These are phyloP conservation scores for Nicotiana attenuata DNA, from an alignment of 257 asterid genomes.

Conservation along the genomic window DNA sequence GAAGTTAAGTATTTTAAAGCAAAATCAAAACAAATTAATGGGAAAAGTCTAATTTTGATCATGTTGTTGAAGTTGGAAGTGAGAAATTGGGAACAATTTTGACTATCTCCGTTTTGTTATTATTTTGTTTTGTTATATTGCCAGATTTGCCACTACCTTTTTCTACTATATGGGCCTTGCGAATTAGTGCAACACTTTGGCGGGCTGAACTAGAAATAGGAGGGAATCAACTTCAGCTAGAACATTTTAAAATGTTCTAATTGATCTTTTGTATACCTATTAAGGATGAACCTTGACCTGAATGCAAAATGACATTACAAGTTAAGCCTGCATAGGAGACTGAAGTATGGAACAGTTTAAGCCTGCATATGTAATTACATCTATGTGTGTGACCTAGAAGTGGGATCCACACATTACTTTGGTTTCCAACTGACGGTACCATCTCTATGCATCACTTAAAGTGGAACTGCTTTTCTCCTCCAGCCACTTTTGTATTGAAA, in stretches of 20 bases:
- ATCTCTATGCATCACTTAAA: background rate
- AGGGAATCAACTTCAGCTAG: conserved; percentile 2
- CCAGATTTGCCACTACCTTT: background rate
- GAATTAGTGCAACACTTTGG: background rate
- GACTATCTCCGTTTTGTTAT: background rate
- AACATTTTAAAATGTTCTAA: background rate
- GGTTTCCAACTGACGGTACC: background rate
- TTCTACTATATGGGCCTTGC: background rate
- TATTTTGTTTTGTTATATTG: background rate
- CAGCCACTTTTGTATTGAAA: background rate
- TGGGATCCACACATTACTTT: background rate
- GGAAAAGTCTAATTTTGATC: background rate
- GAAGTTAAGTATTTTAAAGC: background rate
- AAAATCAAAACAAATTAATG: background rate
- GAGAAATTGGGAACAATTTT: background rate
- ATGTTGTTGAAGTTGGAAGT: background rate
- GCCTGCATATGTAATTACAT: background rate
- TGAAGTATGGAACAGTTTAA: background rate
- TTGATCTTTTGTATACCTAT: background rate
- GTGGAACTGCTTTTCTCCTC: background rate
- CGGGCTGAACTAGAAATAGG: background rate
- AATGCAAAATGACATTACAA: background rate
- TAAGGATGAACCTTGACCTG: conserved; percentile 5
- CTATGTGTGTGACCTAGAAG: background rate
- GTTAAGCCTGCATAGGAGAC: background rate